Evolutionary conservation across 805 yeast genomes (phyloP), one percentile per base, ranked within the genome.

Genomic region (Starmera amethionina): DNA sequence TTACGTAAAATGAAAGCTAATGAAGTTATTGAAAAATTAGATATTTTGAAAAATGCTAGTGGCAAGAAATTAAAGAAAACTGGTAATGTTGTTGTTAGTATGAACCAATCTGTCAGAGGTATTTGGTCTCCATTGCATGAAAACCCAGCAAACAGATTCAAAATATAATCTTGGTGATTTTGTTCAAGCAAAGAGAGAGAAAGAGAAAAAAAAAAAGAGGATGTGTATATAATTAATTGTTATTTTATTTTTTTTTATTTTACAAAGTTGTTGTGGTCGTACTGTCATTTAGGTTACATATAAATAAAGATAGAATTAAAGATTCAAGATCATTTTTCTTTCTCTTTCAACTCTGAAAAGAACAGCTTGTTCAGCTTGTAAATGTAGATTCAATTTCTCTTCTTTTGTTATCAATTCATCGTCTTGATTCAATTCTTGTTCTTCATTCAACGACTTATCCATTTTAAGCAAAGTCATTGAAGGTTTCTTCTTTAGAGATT

Each of bases 61-160:
- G 97, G 97, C 39, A 70, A 65, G 29, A 65, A 65, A 42, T 56
- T 81, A 40, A 60, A 65, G 48, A 79, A 77, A 53, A 65, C 72
- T 51, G 82, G 82, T 60, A 79, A 84, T 56, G 82, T 86, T 42
- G 97, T 93, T 30, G 74, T 78, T 60, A 81, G 95, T 34, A 63
- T 73, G 46, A 93, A 90, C 58, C 75, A 73, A 40, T 79, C 94
- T 42, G 88, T 90, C 14, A 82, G 98, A 71, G 98, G 98, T 55
- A 72, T 93, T 37, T 93, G 98, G 98, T 88, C 97, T 36, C 98
- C 98, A 43, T 70, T 90, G 68, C 96, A 89, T 56, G 81, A 74
- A 38, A 75, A 71, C 41, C 70, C 74, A 46, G 58, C 61, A 32
- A 65, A 57, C 44, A 68, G 81, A 55, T 67, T 65, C 58, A 68